Evolutionary conservation across 768 basidiomycete genomes (phyloP), one percentile per base, ranked within the genome.

Genomic region (Naganishia randhawae): DNA sequence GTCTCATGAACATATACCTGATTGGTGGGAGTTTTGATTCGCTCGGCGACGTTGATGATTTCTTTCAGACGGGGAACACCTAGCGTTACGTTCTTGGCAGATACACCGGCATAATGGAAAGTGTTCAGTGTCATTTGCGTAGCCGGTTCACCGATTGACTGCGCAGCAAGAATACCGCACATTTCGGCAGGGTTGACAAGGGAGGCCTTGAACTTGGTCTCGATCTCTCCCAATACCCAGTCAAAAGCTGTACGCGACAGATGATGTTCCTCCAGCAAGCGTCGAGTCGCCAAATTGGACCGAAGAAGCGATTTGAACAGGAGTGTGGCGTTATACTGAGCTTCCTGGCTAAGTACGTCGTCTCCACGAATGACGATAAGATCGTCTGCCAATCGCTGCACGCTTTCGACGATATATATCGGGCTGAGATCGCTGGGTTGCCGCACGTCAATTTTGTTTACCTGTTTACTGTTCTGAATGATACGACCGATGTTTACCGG

Each of bases 61-160:
- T 98, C 96, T 83, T 98, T 98, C 71, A 99, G 80, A 81, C 96
- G 94, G 1, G 96, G 96, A 1, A 99, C 96, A 88, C 96, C 96
- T 68, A 98, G 91, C 0, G 96, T 99, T 57, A 99, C 96, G 81
- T 96, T 97, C 83, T 98, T 98, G 76, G 90, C 92, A n/a, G 96
- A 95, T 29, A 99, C 96, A 88, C 96, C 96, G 69, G 96, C 96
- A 79, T 97, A 98, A 81, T 99, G 96, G 90, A 98, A 99, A 0
- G 95, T 98, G 80, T 99, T 99, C 68, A 99, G 81, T 7, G 96
- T 98, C 96, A 99, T 98, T 82, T 99, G 96, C 0, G 96, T 99
- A 4, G 96, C 96, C 0, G 96, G 96, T 83, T 98, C 96, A 80
- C 96, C 96, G 72, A 98, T 99, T 0, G 96, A 98, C 82, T 99